These are phyloP conservation scores for Yamadazyma pseudoaaseri DNA, from an alignment of 1,139 yeast species.

Conservation along the genomic window DNA sequence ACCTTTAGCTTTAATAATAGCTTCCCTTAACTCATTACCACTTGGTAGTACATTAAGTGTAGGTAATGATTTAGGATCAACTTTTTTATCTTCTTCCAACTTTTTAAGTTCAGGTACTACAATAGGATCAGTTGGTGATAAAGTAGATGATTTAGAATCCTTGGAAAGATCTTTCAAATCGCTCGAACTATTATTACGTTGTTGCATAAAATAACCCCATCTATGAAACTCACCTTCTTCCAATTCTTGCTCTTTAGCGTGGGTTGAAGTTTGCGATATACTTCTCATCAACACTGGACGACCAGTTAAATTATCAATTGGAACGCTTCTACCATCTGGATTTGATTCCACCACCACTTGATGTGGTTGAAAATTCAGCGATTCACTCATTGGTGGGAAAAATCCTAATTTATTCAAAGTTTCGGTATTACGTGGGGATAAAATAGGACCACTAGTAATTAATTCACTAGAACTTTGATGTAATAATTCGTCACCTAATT, in stretches of 20 bases:
- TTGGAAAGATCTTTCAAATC: constrained; percentile 6
- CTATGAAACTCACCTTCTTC: constrained; percentile 93
- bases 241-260: constrained; percentile 74
- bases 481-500: constrained; percentile 24
- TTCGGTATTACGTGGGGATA: constrained; percentile 40
- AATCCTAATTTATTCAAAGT: constrained; percentile 22
- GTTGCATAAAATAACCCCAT: constrained; percentile 75
- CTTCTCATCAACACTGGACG: constrained; percentile 65
- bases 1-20: constrained; percentile 76
- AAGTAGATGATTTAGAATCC: constrained; percentile 3
- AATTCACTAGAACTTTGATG: constrained; percentile 53
- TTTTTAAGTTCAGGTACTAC: neutral
- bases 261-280: constrained; percentile 62
- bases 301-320: constrained; percentile 70
- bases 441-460: constrained; percentile 54
- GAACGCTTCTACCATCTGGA: constrained; percentile 51
- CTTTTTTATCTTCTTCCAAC: constrained; percentile 5
- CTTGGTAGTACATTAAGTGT: constrained; percentile 56
- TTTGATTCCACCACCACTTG: constrained; percentile 63
- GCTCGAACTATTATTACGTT: constrained; percentile 30
- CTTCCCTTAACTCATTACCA: constrained; percentile 74
- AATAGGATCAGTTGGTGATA: constrained; percentile 2
- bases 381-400: constrained; percentile 23
- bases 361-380: constrained; percentile 53
- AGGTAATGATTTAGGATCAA: constrained; percentile 26